Conservation (phyloP, 495 filamentous ascomycete genomes). For the Trichoderma asperelloides region DNA sequence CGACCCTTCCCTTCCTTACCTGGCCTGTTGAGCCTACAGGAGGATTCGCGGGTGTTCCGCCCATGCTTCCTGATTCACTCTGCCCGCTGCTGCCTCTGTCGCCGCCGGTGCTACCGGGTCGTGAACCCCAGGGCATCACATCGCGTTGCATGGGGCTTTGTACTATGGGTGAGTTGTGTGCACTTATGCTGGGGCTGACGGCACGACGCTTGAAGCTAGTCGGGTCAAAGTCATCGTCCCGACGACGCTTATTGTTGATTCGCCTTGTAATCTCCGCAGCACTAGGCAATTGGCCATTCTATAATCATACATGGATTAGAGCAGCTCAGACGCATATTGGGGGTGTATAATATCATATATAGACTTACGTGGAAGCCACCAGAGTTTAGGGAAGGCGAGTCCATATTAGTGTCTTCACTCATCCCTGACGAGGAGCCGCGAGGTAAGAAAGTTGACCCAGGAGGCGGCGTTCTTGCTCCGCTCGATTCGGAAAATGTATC, state of each 20-base stretch:
- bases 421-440: slow-evolving; percentile 51
- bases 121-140: slow-evolving; percentile 60
- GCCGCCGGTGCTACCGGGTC: slow-evolving; percentile 51
- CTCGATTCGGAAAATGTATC: slow-evolving; percentile 55
- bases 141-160: slow-evolving; percentile 70
- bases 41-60: slow-evolving; percentile 19
- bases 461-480: slow-evolving; percentile 52
- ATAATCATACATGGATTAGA: background rate
- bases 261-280: slow-evolving; percentile 60
- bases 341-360: background rate
- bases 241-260: slow-evolving; percentile 63
- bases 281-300: slow-evolving; percentile 26
- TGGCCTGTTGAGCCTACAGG: slow-evolving; percentile 10
- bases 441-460: slow-evolving; percentile 45
- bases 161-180: slow-evolving; percentile 81
- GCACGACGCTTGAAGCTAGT: slow-evolving; percentile 86
- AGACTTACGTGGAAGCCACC: background rate
- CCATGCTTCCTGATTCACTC: slow-evolving; percentile 32
- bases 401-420: slow-evolving; percentile 71
- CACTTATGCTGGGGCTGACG: slow-evolving; percentile 86
- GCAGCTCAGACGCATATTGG: background rate
- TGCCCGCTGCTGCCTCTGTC: slow-evolving; percentile 35
- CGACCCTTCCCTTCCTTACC: slow-evolving; percentile 48
- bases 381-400: slow-evolving; percentile 55
- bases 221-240: slow-evolving; percentile 88